Conservation (phyloP, 306 rosid genomes). For the Prunus fruticosa region DNA sequence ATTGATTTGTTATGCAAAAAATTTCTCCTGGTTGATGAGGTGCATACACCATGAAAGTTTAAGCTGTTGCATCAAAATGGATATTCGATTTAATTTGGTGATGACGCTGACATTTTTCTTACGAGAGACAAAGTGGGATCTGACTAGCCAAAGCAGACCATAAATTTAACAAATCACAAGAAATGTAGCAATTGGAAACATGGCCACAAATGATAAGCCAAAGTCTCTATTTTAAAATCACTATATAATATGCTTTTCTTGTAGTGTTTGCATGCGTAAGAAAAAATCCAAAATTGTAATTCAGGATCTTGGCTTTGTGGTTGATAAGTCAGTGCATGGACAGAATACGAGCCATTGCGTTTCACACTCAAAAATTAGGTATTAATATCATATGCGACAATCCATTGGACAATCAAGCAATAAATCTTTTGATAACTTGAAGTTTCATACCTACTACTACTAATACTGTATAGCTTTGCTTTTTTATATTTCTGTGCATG, state of each 20-base stretch:
- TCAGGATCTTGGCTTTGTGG: conserved; percentile 14
- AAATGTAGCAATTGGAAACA: conserved; percentile 16
- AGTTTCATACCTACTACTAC: background rate
- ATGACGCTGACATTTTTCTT: conserved; percentile 32
- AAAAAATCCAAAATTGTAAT: conserved; percentile 30
- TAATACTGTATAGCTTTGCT: background rate
- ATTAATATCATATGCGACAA: background rate
- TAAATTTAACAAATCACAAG: background rate
- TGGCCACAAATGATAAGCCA: conserved; percentile 29
- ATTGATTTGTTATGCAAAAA: no score
- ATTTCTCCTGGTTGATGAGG: no score
- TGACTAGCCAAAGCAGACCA: conserved; percentile 54
- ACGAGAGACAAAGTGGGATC: conserved; percentile 47
- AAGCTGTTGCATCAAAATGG: no score
- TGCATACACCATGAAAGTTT: no score
- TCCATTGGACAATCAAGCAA: background rate
- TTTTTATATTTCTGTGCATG: background rate
- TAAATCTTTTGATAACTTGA: background rate
- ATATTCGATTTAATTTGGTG: conserved; percentile 26
- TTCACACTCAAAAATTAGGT: conserved; percentile 42
- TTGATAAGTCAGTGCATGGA: conserved; percentile 69
- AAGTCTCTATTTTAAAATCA: background rate
- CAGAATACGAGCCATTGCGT: conserved; percentile 76
- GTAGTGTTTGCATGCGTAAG: conserved; percentile 49
- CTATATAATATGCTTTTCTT: background rate